phyloP scores from a whole-genome alignment of 108 stramenopile genomes.

The Licmophora abbreviata region DNA sequence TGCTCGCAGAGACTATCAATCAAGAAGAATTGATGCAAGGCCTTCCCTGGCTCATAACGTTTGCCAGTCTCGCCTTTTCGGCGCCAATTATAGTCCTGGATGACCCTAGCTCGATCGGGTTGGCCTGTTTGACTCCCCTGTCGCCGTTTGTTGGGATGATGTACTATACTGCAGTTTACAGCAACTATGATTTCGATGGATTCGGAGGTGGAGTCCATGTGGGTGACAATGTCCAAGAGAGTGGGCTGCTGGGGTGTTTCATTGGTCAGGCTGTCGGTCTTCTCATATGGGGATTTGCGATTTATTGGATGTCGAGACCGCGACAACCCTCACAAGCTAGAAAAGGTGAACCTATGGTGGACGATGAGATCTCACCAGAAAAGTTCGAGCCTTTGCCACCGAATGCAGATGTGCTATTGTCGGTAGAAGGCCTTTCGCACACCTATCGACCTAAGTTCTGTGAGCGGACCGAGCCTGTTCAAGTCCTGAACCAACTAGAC shows the following conservation, averaged over 20 bases:
- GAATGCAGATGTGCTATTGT: too few species aligned
- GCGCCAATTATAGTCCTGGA: slow-evolving; percentile 5
- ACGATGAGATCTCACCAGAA: too few species aligned
- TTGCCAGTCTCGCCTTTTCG: slow-evolving; percentile 14
- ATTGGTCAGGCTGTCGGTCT: slow-evolving; percentile 14
- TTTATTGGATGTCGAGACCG: slow-evolving; percentile 13
- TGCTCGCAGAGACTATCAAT: too few species aligned
- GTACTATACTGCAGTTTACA: slow-evolving; percentile 22
- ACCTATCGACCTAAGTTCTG: too few species aligned
- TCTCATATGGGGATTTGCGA: slow-evolving; percentile 1
- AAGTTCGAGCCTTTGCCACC: too few species aligned
- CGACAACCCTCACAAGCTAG: too few species aligned
- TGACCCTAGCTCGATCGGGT: slow-evolving; percentile 1
- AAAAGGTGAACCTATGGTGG: too few species aligned
- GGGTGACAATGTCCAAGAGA: slow-evolving; percentile 9
- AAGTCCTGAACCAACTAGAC: too few species aligned
- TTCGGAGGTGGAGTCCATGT: slow-evolving; percentile 12
- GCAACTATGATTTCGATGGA: slow-evolving; percentile 18
- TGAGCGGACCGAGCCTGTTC: too few species aligned
- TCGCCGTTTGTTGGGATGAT: slow-evolving; percentile 24
- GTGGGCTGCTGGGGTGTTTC: slow-evolving; percentile 15
- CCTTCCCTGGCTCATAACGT: too few species aligned
- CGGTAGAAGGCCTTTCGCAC: too few species aligned
- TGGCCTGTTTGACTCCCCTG: slow-evolving; percentile 14
- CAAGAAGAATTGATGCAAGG: too few species aligned